A percentile compares a stretch with the other conserved stretches of the same genome.
phyloP scores from a whole-genome alignment of 1,284 basidiomycete genomes.

The Tranzscheliella williamsii region DNA sequence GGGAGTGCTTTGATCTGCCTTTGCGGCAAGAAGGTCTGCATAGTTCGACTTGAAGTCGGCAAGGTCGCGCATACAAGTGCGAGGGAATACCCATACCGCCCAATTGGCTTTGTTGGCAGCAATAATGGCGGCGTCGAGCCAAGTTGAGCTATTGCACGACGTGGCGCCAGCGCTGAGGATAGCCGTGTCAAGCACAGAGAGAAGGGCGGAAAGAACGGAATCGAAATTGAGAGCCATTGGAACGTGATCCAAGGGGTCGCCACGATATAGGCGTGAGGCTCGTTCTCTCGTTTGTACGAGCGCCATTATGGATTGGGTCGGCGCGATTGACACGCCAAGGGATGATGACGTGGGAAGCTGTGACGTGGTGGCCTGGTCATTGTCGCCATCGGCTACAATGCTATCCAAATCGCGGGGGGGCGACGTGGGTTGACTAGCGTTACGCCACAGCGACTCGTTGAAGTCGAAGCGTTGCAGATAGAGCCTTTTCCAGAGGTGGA shows the following conservation, averaged over 20 bases:
- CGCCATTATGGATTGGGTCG: conserved; percentile 13
- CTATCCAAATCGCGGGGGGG: no score
- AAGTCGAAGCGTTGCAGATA: conserved; percentile 28
- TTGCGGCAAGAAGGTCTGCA: background rate
- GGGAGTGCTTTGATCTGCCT: conserved; percentile 3
- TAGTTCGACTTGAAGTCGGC: conserved; percentile 13
- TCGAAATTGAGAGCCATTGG: conserved; percentile 21
- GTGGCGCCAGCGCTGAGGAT: background rate
- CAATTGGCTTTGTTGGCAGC: conserved; percentile 18
- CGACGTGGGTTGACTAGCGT: no score
- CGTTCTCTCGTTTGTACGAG: conserved; percentile 33
- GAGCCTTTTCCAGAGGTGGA: conserved; percentile 31
- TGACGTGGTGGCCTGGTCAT: background rate
- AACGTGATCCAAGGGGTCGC: conserved; percentile 5
- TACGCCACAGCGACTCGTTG: conserved; percentile 9
- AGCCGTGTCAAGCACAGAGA: conserved; percentile 27
- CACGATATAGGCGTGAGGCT: conserved; percentile 13
- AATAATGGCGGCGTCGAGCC: conserved; percentile 20
- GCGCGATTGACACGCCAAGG: background rate
- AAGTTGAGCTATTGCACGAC: conserved; percentile 12
- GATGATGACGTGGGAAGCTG: conserved; percentile 1
- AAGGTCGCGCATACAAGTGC: conserved; percentile 13
- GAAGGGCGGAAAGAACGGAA: conserved; percentile 20
- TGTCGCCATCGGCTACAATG: background rate
- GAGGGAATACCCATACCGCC: conserved; percentile 33